Percentiles rank a stretch among this genome's conserved stretches.
Conservation (phyloP, 345 rosid species). For the Populus ilicifolia region DNA sequence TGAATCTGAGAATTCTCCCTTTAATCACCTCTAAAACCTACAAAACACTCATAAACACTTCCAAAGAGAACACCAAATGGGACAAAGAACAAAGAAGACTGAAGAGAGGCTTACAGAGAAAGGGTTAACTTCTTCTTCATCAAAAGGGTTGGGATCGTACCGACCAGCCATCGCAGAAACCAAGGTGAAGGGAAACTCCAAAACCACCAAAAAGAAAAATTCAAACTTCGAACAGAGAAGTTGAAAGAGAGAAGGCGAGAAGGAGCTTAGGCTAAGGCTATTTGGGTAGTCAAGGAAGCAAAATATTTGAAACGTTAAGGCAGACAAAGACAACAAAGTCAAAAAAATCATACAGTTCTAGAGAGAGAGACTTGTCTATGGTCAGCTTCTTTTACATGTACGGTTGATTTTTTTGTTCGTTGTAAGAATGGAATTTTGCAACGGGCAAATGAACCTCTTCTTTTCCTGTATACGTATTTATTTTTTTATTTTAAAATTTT, state of each 20-base stretch:
- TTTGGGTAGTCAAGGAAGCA: slow-evolving; percentile 11
- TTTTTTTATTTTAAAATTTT: no score
- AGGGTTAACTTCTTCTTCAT: slow-evolving; percentile 90
- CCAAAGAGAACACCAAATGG: slow-evolving; percentile 1
- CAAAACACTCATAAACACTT: neutral
- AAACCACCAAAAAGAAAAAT: neutral
- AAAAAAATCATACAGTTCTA: neutral
- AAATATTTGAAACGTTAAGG: neutral
- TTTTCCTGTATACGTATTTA: no score
- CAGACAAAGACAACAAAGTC: neutral
- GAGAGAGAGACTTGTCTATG: slow-evolving; percentile 7
- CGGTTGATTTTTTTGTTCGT: neutral
- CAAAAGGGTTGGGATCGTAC: slow-evolving; percentile 81
- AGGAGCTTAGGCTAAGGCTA: neutral
- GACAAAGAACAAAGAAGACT: neutral
- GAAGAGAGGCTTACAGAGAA: slow-evolving; percentile 60
- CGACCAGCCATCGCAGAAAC: slow-evolving; percentile 64
- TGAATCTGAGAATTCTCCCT: neutral
- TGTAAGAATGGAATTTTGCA: neutral
- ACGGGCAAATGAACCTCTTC: no score
- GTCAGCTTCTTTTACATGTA: neutral
- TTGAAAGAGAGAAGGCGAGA: neutral
- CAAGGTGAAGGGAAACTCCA: neutral
- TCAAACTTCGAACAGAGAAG: neutral
- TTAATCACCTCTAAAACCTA: neutral